Conservation (phyloP, 2,329 filamentous ascomycete species). For the Pestalotiopsis sp. region DNA sequence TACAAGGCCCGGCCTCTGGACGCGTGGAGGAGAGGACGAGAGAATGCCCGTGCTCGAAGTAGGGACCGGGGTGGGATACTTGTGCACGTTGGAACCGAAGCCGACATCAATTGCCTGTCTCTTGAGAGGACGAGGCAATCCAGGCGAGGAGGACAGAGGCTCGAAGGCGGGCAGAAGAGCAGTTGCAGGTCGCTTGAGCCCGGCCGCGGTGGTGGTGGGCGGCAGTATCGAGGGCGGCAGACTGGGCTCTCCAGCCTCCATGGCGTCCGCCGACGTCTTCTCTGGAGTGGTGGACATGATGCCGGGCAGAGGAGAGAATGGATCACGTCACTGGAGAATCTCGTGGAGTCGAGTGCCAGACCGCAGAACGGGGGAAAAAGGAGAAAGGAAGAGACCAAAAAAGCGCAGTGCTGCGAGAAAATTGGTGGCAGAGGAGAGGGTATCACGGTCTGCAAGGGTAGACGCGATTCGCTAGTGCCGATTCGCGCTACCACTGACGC, state of each 20-base stretch:
- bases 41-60: conserved; percentile 93
- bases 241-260: conserved; percentile 32
- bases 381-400: conserved; percentile 10
- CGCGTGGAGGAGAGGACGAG: conserved; percentile 78
- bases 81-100: conserved; percentile 52
- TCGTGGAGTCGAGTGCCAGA: conserved; percentile 6
- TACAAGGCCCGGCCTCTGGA: conserved; percentile 52
- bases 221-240: conserved; percentile 31
- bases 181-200: conserved; percentile 65
- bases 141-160: conserved; percentile 76
- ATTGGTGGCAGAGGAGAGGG: conserved; percentile 11
- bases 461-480: conserved; percentile 15
- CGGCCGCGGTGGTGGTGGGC: conserved; percentile 34
- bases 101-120: conserved; percentile 56
- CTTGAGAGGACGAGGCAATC: conserved; percentile 70
- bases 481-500: conserved; percentile 18
- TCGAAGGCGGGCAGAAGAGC: conserved; percentile 79
- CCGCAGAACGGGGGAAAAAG: not conserved
- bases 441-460: conserved; percentile 18
- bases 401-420: conserved; percentile 13
- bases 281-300: conserved; percentile 14
- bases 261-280: conserved; percentile 12
- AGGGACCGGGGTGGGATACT: conserved; percentile 91
- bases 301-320: not conserved
- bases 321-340: conserved; percentile 6